These are phyloP conservation scores for Globisporangium abappressorium DNA, from an alignment of 352 stramenopile genomes.

Conservation along the genomic window DNA sequence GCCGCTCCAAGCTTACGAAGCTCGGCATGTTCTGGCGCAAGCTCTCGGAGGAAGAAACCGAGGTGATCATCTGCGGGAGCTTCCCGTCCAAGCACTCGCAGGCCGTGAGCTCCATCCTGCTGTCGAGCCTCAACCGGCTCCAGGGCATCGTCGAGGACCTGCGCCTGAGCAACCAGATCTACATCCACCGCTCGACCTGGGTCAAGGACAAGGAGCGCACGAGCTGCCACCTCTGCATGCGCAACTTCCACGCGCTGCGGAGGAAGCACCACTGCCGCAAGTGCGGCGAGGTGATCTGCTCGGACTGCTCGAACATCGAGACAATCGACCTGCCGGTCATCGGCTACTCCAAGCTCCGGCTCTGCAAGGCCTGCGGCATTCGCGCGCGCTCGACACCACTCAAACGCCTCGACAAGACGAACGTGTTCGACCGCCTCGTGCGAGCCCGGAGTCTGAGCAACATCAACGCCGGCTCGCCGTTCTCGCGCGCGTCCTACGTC, in stretches of 20 bases:
- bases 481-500: conserved; percentile 47
- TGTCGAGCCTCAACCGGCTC: conserved; percentile 49
- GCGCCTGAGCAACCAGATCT: conserved; percentile 69
- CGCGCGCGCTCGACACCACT: conserved; percentile 71
- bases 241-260: conserved; percentile 71
- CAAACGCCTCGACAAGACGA: conserved; percentile 47
- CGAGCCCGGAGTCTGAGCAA: conserved; percentile 57
- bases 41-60: conserved; percentile 63
- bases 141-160: conserved; percentile 73
- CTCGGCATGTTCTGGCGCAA: conserved; percentile 73
- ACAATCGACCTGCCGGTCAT: conserved; percentile 70
- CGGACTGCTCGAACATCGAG: conserved; percentile 73
- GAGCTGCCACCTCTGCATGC: conserved; percentile 71
- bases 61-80: conserved; percentile 77
- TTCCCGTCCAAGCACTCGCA: conserved; percentile 72
- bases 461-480: conserved; percentile 34
- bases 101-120: conserved; percentile 46
- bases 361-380: conserved; percentile 81
- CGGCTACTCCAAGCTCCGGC: conserved; percentile 70
- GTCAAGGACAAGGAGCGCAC: conserved; percentile 71
- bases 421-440: conserved; percentile 66
- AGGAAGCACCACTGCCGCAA: conserved; percentile 83
- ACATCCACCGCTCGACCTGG: conserved; percentile 72
- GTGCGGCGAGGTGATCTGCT: conserved; percentile 79
- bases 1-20: conserved; percentile 55